Evolutionary conservation across 2,329 filamentous ascomycete genomes (phyloP).

Genomic region (Chaetothyriales sp.): DNA sequence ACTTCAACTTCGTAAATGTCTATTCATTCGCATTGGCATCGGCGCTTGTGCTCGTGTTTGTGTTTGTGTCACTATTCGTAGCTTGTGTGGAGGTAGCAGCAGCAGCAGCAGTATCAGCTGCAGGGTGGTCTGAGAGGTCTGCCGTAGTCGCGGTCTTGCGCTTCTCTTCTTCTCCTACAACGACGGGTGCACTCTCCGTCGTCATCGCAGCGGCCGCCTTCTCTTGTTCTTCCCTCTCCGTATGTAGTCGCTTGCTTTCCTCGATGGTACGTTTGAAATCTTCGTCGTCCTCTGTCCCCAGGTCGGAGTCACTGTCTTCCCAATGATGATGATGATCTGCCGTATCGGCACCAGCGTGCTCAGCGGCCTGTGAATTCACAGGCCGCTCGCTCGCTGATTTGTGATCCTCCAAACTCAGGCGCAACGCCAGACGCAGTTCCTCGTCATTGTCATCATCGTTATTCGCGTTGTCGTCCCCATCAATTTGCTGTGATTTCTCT

Average conservation of each 20-base stretch:
- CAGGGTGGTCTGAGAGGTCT: background rate
- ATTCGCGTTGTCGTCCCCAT: background rate
- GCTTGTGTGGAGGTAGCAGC: too few species aligned
- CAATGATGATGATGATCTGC: background rate
- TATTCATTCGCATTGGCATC: background rate
- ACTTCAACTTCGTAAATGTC: background rate
- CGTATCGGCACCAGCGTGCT: background rate
- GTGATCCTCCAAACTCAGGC: constrained; percentile 31
- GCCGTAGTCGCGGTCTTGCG: background rate
- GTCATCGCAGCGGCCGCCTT: background rate
- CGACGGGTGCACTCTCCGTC: background rate
- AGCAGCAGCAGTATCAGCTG: background rate
- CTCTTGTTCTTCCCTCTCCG: constrained; percentile 9
- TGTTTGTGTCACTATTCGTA: background rate
- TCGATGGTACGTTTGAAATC: constrained; percentile 29
- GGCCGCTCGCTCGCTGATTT: constrained; percentile 1
- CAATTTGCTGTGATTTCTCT: background rate
- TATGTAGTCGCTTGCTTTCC: constrained; percentile 13
- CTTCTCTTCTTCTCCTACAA: background rate
- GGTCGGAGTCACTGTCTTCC: constrained; percentile 18
- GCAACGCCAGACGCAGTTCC: constrained; percentile 33
- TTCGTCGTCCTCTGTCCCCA: constrained; percentile 23
- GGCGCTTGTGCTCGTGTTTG: background rate
- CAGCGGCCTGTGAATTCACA: background rate
- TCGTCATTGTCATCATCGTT: constrained; percentile 23